phyloP scores from a whole-genome alignment of 2,329 filamentous ascomycete genomes.

The Diplodia corticola region DNA sequence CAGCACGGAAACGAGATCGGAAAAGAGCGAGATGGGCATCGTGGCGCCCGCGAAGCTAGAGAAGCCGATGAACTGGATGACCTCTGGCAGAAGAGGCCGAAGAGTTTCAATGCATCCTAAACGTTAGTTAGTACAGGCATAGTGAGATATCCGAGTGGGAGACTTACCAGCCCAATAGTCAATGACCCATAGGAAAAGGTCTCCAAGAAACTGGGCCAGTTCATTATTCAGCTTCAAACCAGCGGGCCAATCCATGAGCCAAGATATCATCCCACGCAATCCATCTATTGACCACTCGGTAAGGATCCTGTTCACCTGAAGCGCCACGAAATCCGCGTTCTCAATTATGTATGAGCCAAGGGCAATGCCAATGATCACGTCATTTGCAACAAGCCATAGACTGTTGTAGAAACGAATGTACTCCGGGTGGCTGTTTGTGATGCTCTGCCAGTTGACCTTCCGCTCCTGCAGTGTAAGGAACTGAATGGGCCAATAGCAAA shows the following conservation, averaged over 20 bases:
- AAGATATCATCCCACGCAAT: constrained; percentile 82
- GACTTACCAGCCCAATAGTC: constrained; percentile 87
- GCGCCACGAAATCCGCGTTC: constrained; percentile 81
- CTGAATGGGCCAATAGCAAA: constrained; percentile 98
- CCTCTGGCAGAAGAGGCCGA: constrained; percentile 74
- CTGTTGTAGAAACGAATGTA: constrained; percentile 99
- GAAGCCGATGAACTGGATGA: constrained; percentile 91
- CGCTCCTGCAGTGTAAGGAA: constrained; percentile 87
- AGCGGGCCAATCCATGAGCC: constrained; percentile 94
- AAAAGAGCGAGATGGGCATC: constrained; percentile 95
- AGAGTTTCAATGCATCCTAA: constrained; percentile 75
- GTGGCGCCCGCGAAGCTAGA: constrained; percentile 94
- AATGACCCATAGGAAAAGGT: constrained; percentile 97
- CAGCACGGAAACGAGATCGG: constrained; percentile 84
- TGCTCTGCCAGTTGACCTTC: constrained; percentile 91
- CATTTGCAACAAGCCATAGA: constrained; percentile 96
- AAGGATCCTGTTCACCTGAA: constrained; percentile 73
- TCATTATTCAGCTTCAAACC: constrained; percentile 95
- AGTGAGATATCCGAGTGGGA: constrained; percentile 24
- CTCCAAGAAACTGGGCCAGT: constrained; percentile 88
- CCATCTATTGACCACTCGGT: constrained; percentile 84
- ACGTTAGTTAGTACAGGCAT: constrained; percentile 29
- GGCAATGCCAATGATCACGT: constrained; percentile 97
- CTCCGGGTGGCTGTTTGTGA: constrained; percentile 92
- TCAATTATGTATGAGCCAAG: constrained; percentile 96